Evolutionary conservation across 352 stramenopile species (phyloP).

Genomic region (Phytophthora constricta): DNA sequence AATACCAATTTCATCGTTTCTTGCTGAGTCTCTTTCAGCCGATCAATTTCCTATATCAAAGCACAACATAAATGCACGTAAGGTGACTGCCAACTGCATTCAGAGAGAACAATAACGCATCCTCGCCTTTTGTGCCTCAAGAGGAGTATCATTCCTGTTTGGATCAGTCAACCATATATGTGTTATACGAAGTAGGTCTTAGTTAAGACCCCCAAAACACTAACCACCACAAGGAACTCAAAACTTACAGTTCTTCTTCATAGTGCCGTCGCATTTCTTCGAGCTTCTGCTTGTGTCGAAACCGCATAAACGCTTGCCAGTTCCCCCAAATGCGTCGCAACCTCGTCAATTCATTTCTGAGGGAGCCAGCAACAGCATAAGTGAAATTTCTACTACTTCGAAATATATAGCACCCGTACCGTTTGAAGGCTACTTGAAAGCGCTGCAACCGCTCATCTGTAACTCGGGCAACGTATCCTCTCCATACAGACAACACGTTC

Average conservation of each 20-base stretch:
- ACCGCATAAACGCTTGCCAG: slow-evolving; percentile 64
- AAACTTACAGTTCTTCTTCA: slow-evolving; percentile 62
- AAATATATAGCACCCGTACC: slow-evolving; percentile 26
- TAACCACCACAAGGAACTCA: too few species aligned
- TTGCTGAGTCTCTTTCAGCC: slow-evolving; percentile 56
- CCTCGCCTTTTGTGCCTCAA: slow-evolving; percentile 47
- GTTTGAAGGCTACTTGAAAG: slow-evolving; percentile 57
- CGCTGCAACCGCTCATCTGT: slow-evolving; percentile 69
- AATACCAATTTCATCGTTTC: slow-evolving; percentile 69
- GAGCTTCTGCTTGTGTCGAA: slow-evolving; percentile 58
- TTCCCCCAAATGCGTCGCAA: slow-evolving; percentile 49
- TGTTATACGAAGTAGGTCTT: background rate
- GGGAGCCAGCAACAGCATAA: background rate
- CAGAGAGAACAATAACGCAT: background rate
- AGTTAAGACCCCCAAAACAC: too few species aligned
- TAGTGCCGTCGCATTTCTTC: slow-evolving; percentile 59
- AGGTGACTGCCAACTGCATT: background rate
- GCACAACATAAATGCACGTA: background rate
- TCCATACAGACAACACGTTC: slow-evolving; percentile 66
- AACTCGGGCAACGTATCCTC: slow-evolving; percentile 54
- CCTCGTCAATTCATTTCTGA: slow-evolving; percentile 58
- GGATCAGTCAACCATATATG: background rate
- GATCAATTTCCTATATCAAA: slow-evolving; percentile 61
- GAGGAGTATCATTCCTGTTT: slow-evolving; percentile 48
- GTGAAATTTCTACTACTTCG: background rate